These are phyloP conservation scores for Porcisia hertigi DNA, from an alignment of 208 protist genomes.

Conservation along the genomic window DNA sequence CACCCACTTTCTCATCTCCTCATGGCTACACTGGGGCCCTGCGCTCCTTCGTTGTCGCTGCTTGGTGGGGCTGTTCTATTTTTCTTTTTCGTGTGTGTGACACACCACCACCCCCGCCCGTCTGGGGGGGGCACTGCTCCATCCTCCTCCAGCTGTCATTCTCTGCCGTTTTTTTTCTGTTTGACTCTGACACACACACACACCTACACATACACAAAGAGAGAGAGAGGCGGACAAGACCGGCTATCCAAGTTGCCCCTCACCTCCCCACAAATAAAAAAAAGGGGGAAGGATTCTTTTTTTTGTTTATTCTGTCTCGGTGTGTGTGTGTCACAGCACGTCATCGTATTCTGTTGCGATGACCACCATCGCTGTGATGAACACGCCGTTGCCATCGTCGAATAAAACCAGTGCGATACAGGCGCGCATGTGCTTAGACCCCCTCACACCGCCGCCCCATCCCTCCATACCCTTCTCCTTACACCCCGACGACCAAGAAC, in stretches of 20 bases:
- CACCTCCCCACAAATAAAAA: no score
- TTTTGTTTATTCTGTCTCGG: background rate
- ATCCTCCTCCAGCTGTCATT: background rate
- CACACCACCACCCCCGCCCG: no score
- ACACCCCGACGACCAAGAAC: background rate
- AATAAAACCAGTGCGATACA: background rate
- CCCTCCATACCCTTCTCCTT: background rate
- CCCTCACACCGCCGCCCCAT: background rate
- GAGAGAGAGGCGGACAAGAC: background rate
- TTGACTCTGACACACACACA: background rate
- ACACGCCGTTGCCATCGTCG: background rate
- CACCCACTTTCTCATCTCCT: no score
- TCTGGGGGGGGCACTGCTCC: no score
- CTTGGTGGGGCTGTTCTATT: background rate
- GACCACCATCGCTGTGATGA: slow-evolving; percentile 1
- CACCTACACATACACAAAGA: background rate
- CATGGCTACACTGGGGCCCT: background rate
- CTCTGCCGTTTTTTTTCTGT: background rate
- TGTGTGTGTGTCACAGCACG: background rate
- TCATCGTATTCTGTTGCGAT: background rate
- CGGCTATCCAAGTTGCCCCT: no score
- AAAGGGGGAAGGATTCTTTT: background rate
- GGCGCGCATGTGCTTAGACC: background rate
- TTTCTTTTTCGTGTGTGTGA: no score
- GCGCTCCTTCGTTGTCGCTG: background rate